Conservation (phyloP, 768 basidiomycete genomes). For the Scleroderma bovista region DNA sequence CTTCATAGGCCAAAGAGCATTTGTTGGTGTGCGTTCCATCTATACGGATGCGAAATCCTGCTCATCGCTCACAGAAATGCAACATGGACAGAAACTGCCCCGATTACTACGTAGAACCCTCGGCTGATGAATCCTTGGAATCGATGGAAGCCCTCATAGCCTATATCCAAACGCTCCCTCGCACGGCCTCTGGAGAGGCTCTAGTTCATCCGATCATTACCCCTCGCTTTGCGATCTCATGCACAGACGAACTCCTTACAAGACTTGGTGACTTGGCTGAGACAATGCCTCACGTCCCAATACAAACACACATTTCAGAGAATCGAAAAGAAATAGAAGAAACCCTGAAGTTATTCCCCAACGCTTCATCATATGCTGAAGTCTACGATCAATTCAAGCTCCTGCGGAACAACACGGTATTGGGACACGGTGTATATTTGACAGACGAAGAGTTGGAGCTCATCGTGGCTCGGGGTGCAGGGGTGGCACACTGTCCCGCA, state of each 20-base stretch:
- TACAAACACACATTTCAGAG: conserved; percentile 94
- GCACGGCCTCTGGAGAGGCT: conserved; percentile 33
- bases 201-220: conserved; percentile 89
- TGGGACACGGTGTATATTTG: conserved; percentile 46
- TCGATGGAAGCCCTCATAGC: conserved; percentile 62
- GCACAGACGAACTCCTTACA: conserved; percentile 62
- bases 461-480: conserved; percentile 58
- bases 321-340: conserved; percentile 67
- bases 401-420: conserved; percentile 71
- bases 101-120: conserved; percentile 63
- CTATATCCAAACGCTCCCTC: conserved; percentile 57
- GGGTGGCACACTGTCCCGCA: conserved; percentile 44
- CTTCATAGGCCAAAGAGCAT: conserved; percentile 69
- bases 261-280: conserved; percentile 40
- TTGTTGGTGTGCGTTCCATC: conserved; percentile 63
- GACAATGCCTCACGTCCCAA: conserved; percentile 54
- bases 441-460: conserved; percentile 67
- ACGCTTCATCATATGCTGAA: conserved; percentile 62
- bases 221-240: conserved; percentile 94
- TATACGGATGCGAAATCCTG: not conserved
- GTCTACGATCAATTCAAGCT: conserved; percentile 81
- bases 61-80: conserved; percentile 25
- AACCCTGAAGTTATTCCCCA: conserved; percentile 58
- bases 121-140: conserved; percentile 49
- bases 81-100: conserved; percentile 59